These are phyloP conservation scores for Claviceps sp. DNA, from an alignment of 2,329 filamentous ascomycete genomes.

Conservation along the genomic window DNA sequence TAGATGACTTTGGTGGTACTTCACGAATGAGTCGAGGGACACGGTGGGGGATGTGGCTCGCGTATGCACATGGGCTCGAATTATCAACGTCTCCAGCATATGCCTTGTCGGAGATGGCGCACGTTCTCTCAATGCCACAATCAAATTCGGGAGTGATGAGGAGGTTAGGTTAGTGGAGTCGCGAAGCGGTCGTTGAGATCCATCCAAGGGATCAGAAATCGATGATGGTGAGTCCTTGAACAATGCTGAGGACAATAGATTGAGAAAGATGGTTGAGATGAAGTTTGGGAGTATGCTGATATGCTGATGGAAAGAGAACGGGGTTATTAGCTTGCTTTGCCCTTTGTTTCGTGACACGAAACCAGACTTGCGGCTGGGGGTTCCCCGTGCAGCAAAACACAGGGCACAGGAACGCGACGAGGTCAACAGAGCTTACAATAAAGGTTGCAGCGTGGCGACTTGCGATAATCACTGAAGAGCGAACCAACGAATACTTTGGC, in stretches of 20 bases:
- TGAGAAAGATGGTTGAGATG: constrained; percentile 2
- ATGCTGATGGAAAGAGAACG: constrained; percentile 1
- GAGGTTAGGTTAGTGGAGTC: constrained; percentile 4
- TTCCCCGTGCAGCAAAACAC: not conserved
- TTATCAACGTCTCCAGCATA: constrained; percentile 10
- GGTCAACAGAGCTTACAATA: constrained; percentile 15
- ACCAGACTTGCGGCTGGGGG: constrained; percentile 3
- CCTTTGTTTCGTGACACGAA: constrained; percentile 3
- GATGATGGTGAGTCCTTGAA: not conserved
- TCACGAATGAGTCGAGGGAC: constrained; percentile 20
- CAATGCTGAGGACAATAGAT: constrained; percentile 2
- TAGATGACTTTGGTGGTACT: constrained; percentile 12
- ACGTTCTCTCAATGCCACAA: constrained; percentile 17
- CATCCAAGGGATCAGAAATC: constrained; percentile 1
- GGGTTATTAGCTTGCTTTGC: constrained; percentile 2
- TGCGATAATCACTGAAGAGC: constrained; percentile 19
- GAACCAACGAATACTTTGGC: constrained; percentile 26
- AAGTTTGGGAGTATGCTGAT: constrained; percentile 1
- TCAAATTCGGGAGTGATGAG: constrained; percentile 9
- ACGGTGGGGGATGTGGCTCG: constrained; percentile 20
- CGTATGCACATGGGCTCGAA: constrained; percentile 25
- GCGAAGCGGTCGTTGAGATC: constrained; percentile 3
- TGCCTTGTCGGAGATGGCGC: constrained; percentile 6
- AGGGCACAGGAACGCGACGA: not conserved
- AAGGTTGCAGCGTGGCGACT: constrained; percentile 19